These are phyloP conservation scores for Botrytis porri DNA, from an alignment of 2,329 filamentous ascomycete genomes.

Conservation along the genomic window DNA sequence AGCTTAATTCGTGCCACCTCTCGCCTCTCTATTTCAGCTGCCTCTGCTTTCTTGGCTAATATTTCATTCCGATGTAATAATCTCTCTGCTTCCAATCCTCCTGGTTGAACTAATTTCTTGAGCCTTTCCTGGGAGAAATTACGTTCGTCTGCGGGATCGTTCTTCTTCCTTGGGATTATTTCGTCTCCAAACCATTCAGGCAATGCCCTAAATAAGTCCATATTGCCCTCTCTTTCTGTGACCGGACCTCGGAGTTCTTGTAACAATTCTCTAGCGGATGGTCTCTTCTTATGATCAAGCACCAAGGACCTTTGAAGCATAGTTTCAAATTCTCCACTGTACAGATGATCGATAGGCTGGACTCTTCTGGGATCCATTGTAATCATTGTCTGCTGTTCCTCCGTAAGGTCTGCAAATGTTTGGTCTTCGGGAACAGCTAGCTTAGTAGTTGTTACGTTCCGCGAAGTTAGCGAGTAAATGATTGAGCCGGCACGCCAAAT, in stretches of 20 bases:
- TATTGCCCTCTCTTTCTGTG: not conserved
- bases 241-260: not conserved
- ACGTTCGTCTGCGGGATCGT: not conserved
- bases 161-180: not conserved
- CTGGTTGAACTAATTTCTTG: not conserved
- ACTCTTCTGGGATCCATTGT: constrained; percentile 1
- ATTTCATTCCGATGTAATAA: not conserved
- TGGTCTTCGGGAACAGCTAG: not conserved
- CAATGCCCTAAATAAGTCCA: not conserved
- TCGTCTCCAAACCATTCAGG: not conserved
- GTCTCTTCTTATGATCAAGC: not conserved
- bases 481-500: constrained; percentile 8
- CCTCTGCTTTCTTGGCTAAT: not conserved
- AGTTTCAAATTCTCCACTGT: not conserved
- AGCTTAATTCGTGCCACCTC: not conserved
- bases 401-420: not conserved
- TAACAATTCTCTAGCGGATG: not conserved
- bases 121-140: not conserved
- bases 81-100: not conserved
- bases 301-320: not conserved
- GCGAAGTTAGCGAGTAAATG: not conserved
- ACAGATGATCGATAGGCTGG: not conserved
- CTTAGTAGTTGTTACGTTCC: not conserved
- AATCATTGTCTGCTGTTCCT: not conserved
- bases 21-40: too few relatives aligned